Evolutionary conservation across 805 yeast genomes (phyloP).

Genomic region (Clavispora asparagi): DNA sequence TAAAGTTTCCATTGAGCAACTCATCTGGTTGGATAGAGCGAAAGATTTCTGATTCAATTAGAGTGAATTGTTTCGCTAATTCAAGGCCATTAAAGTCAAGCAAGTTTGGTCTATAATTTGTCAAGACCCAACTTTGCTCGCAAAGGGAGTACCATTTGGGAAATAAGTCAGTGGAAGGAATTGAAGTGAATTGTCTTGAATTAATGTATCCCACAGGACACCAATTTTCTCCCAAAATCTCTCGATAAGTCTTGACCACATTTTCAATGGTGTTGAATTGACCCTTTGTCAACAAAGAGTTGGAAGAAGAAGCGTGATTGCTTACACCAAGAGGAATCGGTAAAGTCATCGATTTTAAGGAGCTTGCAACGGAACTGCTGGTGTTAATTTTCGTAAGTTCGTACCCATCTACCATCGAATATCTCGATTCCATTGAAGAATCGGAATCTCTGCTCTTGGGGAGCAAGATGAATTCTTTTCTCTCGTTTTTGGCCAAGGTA

Average conservation of each 20-base stretch:
- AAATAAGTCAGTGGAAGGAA: constrained; percentile 18
- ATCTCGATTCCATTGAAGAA: constrained; percentile 23
- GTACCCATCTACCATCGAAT: constrained; percentile 53
- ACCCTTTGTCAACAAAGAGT: constrained; percentile 31
- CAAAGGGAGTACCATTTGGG: constrained; percentile 47
- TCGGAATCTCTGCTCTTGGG: constrained; percentile 15
- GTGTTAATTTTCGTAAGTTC: constrained; percentile 49
- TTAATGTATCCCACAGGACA: constrained; percentile 25
- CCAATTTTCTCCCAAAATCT: constrained; percentile 48
- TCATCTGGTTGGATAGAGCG: constrained; percentile 61
- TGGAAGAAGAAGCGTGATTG: constrained; percentile 36
- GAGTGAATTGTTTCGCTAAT: constrained; percentile 70
- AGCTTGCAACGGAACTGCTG: constrained; percentile 39
- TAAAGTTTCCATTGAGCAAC: constrained; percentile 57
- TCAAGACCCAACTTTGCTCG: constrained; percentile 54
- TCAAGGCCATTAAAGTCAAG: constrained; percentile 65
- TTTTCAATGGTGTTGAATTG: constrained; percentile 44
- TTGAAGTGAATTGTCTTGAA: constrained; percentile 23
- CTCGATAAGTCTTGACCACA: constrained; percentile 48
- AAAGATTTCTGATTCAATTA: constrained; percentile 65
- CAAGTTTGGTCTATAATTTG: constrained; percentile 48
- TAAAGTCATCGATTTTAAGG: constrained; percentile 35
- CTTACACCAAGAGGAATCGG: constrained; percentile 42
- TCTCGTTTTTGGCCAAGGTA: constrained; percentile 26
- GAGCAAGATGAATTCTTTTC: constrained; percentile 30